A percentile compares a stretch with the other conserved stretches of the same genome.
These are phyloP conservation scores for Euphorbia peplus DNA, from an alignment of 345 rosid genomes.

Conservation along the genomic window DNA sequence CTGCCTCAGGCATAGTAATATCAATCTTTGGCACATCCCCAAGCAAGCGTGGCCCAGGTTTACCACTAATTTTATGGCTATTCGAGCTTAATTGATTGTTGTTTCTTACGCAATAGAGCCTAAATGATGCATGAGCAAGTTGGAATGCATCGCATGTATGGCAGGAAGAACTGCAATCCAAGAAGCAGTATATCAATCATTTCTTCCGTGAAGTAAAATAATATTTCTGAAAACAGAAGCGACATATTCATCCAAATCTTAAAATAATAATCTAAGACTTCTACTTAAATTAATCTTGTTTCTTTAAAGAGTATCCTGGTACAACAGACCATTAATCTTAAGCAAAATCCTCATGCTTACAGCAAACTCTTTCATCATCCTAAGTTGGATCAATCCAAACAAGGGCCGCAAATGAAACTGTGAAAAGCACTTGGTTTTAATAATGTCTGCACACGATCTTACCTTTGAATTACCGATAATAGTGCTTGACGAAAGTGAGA, in stretches of 20 bases:
- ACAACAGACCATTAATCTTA: neutral
- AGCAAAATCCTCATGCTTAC: neutral
- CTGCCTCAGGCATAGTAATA: constrained; percentile 52
- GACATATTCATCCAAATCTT: neutral
- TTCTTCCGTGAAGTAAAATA: neutral
- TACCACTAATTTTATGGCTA: constrained; percentile 41
- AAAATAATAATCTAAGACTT: neutral
- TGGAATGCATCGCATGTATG: constrained; percentile 92
- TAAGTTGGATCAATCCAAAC: neutral
- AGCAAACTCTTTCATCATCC: neutral
- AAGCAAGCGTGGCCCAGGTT: constrained; percentile 67
- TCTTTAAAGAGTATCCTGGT: neutral
- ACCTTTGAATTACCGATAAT: constrained; percentile 82
- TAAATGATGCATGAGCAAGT: constrained; percentile 82
- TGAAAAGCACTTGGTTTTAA: neutral
- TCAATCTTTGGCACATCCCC: constrained; percentile 93
- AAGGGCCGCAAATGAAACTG: neutral
- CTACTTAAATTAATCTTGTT: neutral
- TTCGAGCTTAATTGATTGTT: constrained; percentile 34
- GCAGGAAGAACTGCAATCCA: constrained; percentile 76
- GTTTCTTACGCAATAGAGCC: constrained; percentile 61
- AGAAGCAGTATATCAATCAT: constrained; percentile 6
- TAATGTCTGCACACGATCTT: constrained; percentile 5
- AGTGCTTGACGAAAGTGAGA: constrained; percentile 87
- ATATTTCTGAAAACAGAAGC: neutral